These are phyloP conservation scores for Aspergillus tubingensis DNA, from an alignment of 2,329 filamentous ascomycete species.

Conservation along the genomic window DNA sequence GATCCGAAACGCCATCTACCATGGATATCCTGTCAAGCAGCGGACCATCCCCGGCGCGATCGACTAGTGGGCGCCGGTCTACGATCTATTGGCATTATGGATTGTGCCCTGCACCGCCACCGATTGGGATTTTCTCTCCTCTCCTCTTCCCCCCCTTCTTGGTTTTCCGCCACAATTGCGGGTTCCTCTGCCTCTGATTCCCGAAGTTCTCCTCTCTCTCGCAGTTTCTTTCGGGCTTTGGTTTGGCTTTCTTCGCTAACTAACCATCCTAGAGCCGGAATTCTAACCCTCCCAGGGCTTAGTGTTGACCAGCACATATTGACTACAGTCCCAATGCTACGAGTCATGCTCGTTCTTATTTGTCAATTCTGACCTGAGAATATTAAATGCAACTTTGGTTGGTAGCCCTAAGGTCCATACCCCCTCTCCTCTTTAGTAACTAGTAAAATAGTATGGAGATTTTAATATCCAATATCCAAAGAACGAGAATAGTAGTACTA, in stretches of 20 bases:
- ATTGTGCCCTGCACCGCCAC: constrained; percentile 16
- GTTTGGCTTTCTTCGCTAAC: too few relatives aligned
- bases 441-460: too few relatives aligned
- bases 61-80: constrained; percentile 12
- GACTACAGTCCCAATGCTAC: background rate
- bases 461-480: too few relatives aligned
- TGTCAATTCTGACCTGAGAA: background rate
- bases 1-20: background rate
- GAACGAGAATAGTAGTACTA: too few relatives aligned
- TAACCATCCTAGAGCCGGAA: too few relatives aligned
- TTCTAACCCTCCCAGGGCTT: background rate
- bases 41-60: constrained; percentile 3
- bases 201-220: background rate
- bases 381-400: background rate
- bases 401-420: background rate
- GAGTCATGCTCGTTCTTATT: background rate
- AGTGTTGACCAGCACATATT: background rate
- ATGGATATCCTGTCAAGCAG: background rate
- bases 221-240: background rate
- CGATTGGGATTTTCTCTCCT: background rate
- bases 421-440: background rate
- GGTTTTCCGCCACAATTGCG: background rate
- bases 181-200: constrained; percentile 8
- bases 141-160: too few relatives aligned
- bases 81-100: constrained; percentile 16